These are phyloP conservation scores for Dactylis glomerata DNA, from an alignment of 176 grass and related monocot species.

Conservation along the genomic window DNA sequence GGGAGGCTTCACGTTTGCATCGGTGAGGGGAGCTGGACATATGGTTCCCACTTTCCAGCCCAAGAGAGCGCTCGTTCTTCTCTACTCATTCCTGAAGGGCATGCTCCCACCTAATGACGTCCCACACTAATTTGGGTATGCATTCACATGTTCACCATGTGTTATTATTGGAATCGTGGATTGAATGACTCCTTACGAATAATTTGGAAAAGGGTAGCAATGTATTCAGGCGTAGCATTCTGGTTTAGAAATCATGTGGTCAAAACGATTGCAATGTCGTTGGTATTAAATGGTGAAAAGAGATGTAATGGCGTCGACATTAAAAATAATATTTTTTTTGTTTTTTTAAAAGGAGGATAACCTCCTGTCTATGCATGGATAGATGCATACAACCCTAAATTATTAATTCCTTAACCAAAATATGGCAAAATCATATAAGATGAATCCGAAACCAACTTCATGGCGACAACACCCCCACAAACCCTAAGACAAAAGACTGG, in stretches of 20 bases:
- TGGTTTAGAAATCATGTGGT: background rate
- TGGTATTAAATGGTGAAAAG: background rate
- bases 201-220: too few relatives aligned
- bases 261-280: too few relatives aligned
- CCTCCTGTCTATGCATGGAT: too few relatives aligned
- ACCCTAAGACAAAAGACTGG: too few relatives aligned
- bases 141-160: background rate
- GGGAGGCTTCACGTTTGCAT: conserved; percentile 37
- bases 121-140: conserved; percentile 1
- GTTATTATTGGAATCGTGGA: background rate
- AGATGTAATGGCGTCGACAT: background rate
- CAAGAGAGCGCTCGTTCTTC: conserved; percentile 40
- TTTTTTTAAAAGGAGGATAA: too few relatives aligned
- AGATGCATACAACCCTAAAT: too few relatives aligned
- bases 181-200: background rate
- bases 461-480: too few relatives aligned
- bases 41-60: conserved; percentile 43
- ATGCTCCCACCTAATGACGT: conserved; percentile 33
- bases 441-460: too few relatives aligned
- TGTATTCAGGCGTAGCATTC: background rate
- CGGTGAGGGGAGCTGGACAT: conserved; percentile 53
- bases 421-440: too few relatives aligned
- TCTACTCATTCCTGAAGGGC: conserved; percentile 41
- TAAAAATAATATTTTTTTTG: too few relatives aligned
- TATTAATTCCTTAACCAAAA: too few relatives aligned